Conservation (phyloP, 495 filamentous ascomycete genomes). For the Polyplosphaeria fusca region DNA sequence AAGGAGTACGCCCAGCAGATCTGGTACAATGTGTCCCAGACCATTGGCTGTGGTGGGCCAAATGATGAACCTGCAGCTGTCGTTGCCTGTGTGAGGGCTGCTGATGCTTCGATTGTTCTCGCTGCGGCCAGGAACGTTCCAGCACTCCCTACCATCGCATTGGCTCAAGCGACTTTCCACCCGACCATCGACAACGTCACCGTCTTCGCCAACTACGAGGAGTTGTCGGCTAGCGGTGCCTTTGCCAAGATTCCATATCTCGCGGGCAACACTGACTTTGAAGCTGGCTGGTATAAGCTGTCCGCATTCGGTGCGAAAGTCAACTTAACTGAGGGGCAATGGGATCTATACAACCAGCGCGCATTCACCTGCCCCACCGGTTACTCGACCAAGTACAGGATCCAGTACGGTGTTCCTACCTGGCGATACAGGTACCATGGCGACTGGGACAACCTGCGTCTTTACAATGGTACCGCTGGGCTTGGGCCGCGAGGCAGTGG, state of each 20-base stretch:
- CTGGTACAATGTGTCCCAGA: conserved; percentile 45
- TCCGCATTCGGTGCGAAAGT: conserved; percentile 15
- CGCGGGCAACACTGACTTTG: conserved; percentile 18
- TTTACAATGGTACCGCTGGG: conserved; percentile 11
- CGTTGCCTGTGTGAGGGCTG: conserved; percentile 48
- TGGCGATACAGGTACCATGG: conserved; percentile 22
- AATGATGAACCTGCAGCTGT: conserved; percentile 16
- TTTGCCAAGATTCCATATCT: conserved; percentile 17
- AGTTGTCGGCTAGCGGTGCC: conserved; percentile 36
- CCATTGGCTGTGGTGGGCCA: conserved; percentile 44
- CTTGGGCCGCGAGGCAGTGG: conserved; percentile 14
- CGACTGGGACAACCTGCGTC: conserved; percentile 25
- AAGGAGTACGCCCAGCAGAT: conserved; percentile 22
- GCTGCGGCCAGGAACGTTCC: conserved; percentile 38
- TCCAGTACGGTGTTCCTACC: not conserved
- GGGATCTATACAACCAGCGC: conserved; percentile 14
- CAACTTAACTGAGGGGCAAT: conserved; percentile 14
- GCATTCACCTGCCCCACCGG: conserved; percentile 16
- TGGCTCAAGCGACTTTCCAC: conserved; percentile 43
- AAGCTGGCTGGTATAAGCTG: conserved; percentile 10
- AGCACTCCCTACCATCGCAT: conserved; percentile 28
- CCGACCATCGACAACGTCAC: conserved; percentile 48
- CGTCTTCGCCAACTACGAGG: conserved; percentile 50
- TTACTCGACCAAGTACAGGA: not conserved
- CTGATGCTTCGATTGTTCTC: conserved; percentile 39